These are phyloP conservation scores for Ganoderma lucidum DNA, from an alignment of 1,284 basidiomycete species.

Conservation along the genomic window DNA sequence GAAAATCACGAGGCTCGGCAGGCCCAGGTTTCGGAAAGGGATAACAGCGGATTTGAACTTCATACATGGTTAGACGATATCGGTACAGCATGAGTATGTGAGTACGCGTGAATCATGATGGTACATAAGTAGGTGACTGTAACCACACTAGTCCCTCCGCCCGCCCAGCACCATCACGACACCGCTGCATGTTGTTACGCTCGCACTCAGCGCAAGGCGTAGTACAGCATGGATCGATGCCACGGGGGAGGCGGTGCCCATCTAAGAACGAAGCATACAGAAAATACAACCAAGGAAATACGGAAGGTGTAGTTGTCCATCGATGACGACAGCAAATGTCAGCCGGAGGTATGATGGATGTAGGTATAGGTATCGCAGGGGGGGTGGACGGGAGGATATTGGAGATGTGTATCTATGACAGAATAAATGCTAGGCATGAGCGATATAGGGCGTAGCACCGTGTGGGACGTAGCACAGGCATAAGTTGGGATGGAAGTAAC, in stretches of 20 bases:
- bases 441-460: no score
- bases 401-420: background rate
- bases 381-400: background rate
- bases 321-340: conserved; percentile 8
- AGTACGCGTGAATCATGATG: background rate
- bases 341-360: background rate
- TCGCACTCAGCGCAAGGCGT: background rate
- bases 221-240: background rate
- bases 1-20: background rate
- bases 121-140: background rate
- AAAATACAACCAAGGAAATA: background rate
- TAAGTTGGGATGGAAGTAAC: background rate
- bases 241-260: background rate
- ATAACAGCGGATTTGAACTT: no score
- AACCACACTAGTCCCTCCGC: background rate
- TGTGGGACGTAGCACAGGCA: background rate
- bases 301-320: background rate
- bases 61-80: background rate
- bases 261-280: background rate
- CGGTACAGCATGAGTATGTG: background rate
- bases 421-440: background rate
- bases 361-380: conserved; percentile 6
- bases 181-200: background rate
- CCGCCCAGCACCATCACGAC: background rate
- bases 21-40: background rate